Percentiles rank a stretch among this genome's conserved stretches.
Conservation (phyloP, 257 asterid genomes). For the Solanum pinnatisectum region DNA sequence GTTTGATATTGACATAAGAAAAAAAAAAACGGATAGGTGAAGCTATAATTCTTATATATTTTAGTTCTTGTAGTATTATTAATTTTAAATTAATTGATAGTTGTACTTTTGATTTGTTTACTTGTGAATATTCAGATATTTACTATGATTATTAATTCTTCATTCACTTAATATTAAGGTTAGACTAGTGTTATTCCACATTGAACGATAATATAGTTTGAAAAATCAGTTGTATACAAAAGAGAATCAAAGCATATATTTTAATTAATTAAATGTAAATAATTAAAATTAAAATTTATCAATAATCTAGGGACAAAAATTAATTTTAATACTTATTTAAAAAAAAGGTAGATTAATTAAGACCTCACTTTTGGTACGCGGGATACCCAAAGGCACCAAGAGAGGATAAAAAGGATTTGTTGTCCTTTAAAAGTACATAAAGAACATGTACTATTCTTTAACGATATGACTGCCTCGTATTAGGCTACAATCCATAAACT, state of each 20-base stretch:
- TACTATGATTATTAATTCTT: not conserved
- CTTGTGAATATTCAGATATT: too few species aligned
- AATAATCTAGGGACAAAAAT: too few species aligned
- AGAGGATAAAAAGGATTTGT: not conserved
- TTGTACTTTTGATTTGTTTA: not conserved
- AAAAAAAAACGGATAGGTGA: too few species aligned
- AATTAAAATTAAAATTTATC: not conserved
- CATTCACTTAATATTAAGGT: not conserved
- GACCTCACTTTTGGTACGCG: not conserved
- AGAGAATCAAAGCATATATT: not conserved
- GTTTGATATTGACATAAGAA: not conserved
- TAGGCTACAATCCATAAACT: not conserved
- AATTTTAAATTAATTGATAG: too few species aligned
- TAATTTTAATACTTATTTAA: too few species aligned
- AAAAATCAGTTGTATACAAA: not conserved
- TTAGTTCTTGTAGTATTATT: not conserved
- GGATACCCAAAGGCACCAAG: not conserved
- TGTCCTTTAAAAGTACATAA: not conserved
- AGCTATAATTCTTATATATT: too few species aligned
- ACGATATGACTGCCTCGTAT: constrained; percentile 4
- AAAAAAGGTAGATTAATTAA: not conserved
- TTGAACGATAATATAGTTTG: not conserved
- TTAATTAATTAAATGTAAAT: not conserved
- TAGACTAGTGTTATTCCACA: not conserved
- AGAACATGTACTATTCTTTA: constrained; percentile 14